phyloP scores from a whole-genome alignment of 2,329 filamentous ascomycete genomes.

The Dothideomycetes sp. region DNA sequence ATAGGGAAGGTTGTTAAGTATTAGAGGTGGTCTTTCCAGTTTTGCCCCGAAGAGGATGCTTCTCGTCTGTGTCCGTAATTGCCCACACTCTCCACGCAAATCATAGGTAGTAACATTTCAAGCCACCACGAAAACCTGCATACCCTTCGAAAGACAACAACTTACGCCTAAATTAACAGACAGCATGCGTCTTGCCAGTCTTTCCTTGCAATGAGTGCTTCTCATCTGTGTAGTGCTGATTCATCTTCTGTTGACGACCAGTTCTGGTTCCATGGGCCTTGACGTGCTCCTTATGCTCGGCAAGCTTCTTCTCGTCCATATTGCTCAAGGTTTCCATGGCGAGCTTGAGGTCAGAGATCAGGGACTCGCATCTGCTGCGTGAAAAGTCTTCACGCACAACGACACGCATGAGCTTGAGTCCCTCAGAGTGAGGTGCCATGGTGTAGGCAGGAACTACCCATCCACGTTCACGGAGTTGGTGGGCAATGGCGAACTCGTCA shows the following conservation, averaged over 20 bases:
- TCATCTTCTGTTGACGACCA: slow-evolving; percentile 27
- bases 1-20: too few relatives aligned
- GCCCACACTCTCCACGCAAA: too few relatives aligned
- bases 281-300: slow-evolving; percentile 52
- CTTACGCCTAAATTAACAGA: slow-evolving; percentile 64
- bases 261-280: slow-evolving; percentile 18
- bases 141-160: too few relatives aligned
- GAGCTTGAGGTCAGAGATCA: slow-evolving; percentile 70
- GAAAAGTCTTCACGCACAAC: slow-evolving; percentile 92
- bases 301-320: slow-evolving; percentile 64
- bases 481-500: slow-evolving; percentile 54
- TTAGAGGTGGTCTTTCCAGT: too few relatives aligned
- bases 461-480: slow-evolving; percentile 74
- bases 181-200: slow-evolving; percentile 78
- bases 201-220: slow-evolving; percentile 83
- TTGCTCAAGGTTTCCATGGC: slow-evolving; percentile 61
- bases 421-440: slow-evolving; percentile 80
- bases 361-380: slow-evolving; percentile 66
- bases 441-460: slow-evolving; percentile 97
- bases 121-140: too few relatives aligned
- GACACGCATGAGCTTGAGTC: slow-evolving; percentile 82
- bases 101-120: too few relatives aligned
- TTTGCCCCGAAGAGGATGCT: too few relatives aligned
- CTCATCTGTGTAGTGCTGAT: slow-evolving; percentile 55
- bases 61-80: too few relatives aligned